phyloP scores from a whole-genome alignment of 371 early-diverging fungal species.

The Rhizopus delemar region DNA sequence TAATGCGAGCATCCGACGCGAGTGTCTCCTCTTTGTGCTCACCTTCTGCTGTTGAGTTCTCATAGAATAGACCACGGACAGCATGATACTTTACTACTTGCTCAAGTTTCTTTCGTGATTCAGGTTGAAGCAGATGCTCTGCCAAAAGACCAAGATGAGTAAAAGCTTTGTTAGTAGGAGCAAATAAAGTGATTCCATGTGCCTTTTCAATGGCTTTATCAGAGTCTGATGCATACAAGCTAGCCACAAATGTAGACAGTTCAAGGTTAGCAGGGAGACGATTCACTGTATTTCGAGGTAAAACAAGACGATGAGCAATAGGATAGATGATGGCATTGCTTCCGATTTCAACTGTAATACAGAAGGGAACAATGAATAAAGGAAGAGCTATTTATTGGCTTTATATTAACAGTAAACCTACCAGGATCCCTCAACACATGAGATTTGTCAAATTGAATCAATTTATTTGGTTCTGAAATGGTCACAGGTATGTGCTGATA shows the following conservation, averaged over 20 bases:
- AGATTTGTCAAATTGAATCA: slow-evolving; percentile 38
- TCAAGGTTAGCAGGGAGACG: slow-evolving; percentile 42
- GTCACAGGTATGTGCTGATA: slow-evolving; percentile 44
- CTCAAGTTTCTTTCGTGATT: slow-evolving; percentile 40
- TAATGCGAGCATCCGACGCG: slow-evolving; percentile 27
- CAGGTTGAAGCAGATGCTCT: slow-evolving; percentile 47
- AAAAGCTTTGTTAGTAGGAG: slow-evolving; percentile 57
- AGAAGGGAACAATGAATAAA: neutral
- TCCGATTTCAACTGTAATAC: slow-evolving; percentile 14
- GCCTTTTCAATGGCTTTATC: slow-evolving; percentile 33
- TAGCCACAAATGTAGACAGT: slow-evolving; percentile 47
- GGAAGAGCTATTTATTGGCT: no score
- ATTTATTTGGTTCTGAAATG: slow-evolving; percentile 17
- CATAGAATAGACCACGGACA: slow-evolving; percentile 42
- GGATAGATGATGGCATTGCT: slow-evolving; percentile 36
- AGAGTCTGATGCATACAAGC: slow-evolving; percentile 40
- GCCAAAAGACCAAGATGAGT: slow-evolving; percentile 49
- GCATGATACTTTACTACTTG: slow-evolving; percentile 48
- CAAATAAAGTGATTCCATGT: slow-evolving; percentile 56
- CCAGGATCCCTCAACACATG: slow-evolving; percentile 29
- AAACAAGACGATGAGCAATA: slow-evolving; percentile 29
- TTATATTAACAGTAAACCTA: neutral
- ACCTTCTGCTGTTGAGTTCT: slow-evolving; percentile 35
- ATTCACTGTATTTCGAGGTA: slow-evolving; percentile 36
- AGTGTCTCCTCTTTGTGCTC: slow-evolving; percentile 42